Evolutionary conservation across 768 basidiomycete species (phyloP), one percentile per base, ranked within the genome.

Genomic region (Lyophyllum decastes): DNA sequence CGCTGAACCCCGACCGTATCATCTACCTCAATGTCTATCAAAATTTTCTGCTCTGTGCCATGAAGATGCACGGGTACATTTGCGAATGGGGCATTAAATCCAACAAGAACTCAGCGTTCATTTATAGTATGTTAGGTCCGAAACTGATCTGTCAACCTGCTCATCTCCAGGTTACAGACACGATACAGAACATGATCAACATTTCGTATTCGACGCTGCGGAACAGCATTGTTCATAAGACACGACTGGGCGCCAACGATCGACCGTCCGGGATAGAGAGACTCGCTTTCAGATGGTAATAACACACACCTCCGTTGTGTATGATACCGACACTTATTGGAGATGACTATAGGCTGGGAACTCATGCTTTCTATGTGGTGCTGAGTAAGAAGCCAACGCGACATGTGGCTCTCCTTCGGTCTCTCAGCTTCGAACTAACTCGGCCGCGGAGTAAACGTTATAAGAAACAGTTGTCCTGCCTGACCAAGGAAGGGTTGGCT

Each of bases 51-150:
- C 70, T 97, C 43, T 80, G 86, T 2, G 92, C 90, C 0, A 87
- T 94, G 79, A 96, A 92, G 74, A 89, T 94, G 81, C 86, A 92
- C 58, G 80, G 82, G 52, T 97, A 98, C 68, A 74, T 98, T 33
- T 78, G 81, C 34, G 78, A 80, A 51, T 89, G 85, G 85, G 77
- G 81, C 14, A 59, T 77, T 17, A 72, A 75, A 49, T 62, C 76
- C n/a, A 65, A 61, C 30, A 81, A 74, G 59, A 82, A 79, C 55
- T 65, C 66, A 26, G 65, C 66, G 17, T 90, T 90, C 62, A 70
- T 92, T 48, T 70, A 76, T 38, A 74, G 91, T 90, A 62, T 52
- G 81, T 61, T 10, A 30, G 14, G 0, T 48, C 24, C 12, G 7
- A 27, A 25, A 25, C 47, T 62, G 43, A 26, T 45, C 50, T 27